Conservation (phyloP, 305 asterid species). For the Solanum hybrid region DNA sequence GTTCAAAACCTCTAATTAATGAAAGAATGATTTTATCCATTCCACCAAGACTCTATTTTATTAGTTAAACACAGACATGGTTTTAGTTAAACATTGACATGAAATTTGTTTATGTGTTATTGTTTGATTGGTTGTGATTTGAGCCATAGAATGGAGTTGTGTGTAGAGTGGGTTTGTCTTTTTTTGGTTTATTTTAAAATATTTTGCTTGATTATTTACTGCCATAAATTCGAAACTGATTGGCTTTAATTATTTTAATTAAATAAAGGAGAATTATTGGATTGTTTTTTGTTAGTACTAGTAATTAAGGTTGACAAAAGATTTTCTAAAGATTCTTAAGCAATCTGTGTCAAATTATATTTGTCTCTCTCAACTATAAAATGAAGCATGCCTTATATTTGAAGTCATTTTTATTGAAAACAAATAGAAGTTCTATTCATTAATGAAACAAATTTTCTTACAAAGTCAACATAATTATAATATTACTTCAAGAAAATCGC, state of each 20-base stretch:
- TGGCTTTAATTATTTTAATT: not conserved
- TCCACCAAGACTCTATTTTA: not conserved
- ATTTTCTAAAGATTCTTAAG: not conserved
- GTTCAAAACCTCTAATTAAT: not conserved
- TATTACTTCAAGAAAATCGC: not conserved
- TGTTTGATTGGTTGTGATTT: not conserved
- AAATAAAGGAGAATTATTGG: not conserved
- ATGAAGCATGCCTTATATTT: not conserved
- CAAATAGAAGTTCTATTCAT: not conserved
- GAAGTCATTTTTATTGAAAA: not conserved
- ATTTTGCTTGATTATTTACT: not conserved
- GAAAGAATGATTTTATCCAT: not conserved
- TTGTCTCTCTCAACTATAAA: not conserved
- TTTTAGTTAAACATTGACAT: not conserved
- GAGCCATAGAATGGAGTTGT: not conserved
- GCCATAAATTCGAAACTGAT: not conserved
- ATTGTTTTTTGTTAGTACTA: not conserved
- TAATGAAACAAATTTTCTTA: not conserved
- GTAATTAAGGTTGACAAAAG: not conserved
- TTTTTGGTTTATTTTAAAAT: not conserved
- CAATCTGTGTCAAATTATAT: not conserved
- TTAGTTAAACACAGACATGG: not conserved
- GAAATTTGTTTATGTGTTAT: not conserved
- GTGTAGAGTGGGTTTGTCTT: not conserved
- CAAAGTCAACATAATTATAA: not conserved